These are phyloP conservation scores for Verticillium nonalfalfae DNA, from an alignment of 2,329 filamentous ascomycete species.

Conservation along the genomic window DNA sequence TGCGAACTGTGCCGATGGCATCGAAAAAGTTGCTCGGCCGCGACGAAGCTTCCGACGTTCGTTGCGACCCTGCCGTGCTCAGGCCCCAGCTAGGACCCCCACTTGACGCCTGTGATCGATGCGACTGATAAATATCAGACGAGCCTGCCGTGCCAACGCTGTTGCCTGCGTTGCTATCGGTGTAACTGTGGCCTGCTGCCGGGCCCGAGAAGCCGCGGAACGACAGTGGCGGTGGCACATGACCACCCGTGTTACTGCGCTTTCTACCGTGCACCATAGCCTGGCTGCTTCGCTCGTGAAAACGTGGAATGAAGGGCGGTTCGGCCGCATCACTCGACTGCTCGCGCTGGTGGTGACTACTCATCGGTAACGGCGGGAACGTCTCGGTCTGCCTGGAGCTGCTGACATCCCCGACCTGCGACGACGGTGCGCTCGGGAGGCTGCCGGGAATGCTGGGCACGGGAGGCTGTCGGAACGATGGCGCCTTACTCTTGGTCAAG, in stretches of 20 bases:
- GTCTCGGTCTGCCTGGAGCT: conserved; percentile 32
- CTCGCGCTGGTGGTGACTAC: conserved; percentile 37
- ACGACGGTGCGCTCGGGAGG: conserved; percentile 27
- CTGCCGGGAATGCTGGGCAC: conserved; percentile 44
- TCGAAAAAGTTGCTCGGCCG: conserved; percentile 66
- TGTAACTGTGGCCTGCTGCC: conserved; percentile 31
- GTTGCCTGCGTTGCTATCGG: conserved; percentile 51
- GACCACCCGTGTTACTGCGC: conserved; percentile 81
- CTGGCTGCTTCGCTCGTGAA: conserved; percentile 49
- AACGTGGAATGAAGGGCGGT: conserved; percentile 66
- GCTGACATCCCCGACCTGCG: conserved; percentile 25
- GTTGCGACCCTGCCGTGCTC: conserved; percentile 37
- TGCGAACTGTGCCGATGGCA: conserved; percentile 82
- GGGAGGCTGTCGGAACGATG: conserved; percentile 34
- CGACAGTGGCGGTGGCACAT: conserved; percentile 60
- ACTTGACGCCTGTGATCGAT: conserved; percentile 34
- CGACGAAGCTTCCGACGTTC: conserved; percentile 51
- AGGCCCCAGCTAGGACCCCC: conserved; percentile 32
- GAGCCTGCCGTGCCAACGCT: conserved; percentile 53
- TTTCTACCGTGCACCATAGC: conserved; percentile 65
- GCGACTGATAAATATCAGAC: conserved; percentile 56
- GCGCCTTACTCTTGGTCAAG: conserved; percentile 67
- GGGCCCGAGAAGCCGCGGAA: conserved; percentile 74
- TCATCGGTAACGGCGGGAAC: conserved; percentile 22
- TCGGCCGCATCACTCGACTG: conserved; percentile 57